phyloP scores from a whole-genome alignment of 202 grass and related monocot genomes.

The Bolboschoenoplectus hybrid region DNA sequence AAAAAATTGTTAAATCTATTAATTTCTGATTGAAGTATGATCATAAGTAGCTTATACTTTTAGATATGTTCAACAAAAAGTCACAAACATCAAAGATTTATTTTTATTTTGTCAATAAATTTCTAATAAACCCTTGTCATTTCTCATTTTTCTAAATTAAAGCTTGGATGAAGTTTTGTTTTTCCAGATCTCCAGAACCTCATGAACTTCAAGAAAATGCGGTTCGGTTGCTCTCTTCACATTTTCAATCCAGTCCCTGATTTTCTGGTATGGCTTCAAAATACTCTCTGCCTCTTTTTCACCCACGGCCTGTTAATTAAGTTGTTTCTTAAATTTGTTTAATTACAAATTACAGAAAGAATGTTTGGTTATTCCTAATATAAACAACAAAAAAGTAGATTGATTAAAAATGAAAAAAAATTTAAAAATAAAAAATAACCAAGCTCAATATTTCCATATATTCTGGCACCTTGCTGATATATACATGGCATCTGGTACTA shows the following conservation, averaged over 20 bases:
- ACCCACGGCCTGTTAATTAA: slow-evolving; percentile 45
- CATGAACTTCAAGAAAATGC: slow-evolving; percentile 66
- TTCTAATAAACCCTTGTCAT: background rate
- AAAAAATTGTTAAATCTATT: no score
- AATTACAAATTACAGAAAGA: background rate
- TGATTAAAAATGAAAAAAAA: no score
- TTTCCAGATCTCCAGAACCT: slow-evolving; percentile 32
- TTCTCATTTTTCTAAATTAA: background rate
- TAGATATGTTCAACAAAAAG: no score
- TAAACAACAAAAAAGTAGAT: no score
- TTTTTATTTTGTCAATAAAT: background rate
- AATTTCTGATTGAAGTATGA: no score
- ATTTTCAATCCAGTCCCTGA: slow-evolving; percentile 67
- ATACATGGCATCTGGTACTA: no score
- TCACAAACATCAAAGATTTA: background rate
- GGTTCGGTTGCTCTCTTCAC: slow-evolving; percentile 69
- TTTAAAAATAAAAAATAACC: no score
- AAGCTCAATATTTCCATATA: no score
- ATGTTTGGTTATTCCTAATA: background rate
- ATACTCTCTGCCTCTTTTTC: slow-evolving; percentile 50
- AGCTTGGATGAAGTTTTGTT: slow-evolving; percentile 22
- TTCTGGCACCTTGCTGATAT: no score
- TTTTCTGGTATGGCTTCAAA: slow-evolving; percentile 55
- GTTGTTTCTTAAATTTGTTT: background rate
- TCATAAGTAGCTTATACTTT: no score